These are phyloP conservation scores for Citrus maxima DNA, from an alignment of 345 rosid genomes.

Conservation along the genomic window DNA sequence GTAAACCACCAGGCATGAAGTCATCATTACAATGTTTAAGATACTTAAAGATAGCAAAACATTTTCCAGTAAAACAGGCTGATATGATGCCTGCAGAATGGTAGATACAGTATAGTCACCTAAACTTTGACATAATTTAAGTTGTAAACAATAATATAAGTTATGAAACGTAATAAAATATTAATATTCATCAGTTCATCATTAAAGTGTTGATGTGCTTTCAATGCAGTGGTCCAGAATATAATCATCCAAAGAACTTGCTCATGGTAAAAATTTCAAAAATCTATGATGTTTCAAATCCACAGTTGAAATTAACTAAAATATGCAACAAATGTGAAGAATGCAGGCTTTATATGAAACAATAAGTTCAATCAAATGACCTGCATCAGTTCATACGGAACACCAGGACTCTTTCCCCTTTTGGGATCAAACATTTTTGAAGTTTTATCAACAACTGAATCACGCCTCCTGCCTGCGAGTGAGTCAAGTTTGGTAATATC, in stretches of 20 bases:
- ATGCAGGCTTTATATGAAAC: neutral
- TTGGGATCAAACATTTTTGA: constrained; percentile 45
- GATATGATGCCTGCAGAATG: neutral
- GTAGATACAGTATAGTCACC: neutral
- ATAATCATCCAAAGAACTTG: neutral
- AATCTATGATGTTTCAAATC: neutral
- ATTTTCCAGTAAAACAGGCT: neutral
- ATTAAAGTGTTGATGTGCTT: neutral
- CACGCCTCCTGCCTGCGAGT: constrained; percentile 68
- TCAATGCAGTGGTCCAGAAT: neutral
- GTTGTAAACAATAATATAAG: neutral
- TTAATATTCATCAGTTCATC: neutral
- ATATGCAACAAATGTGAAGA: neutral
- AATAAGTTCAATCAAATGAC: constrained; percentile 19
- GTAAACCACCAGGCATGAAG: neutral
- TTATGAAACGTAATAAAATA: neutral
- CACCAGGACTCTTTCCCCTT: constrained; percentile 30
- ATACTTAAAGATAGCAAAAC: neutral
- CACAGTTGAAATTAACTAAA: neutral
- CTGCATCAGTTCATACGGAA: constrained; percentile 51
- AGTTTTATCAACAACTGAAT: constrained; percentile 55
- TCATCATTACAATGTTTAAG: neutral
- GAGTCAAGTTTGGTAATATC: constrained; percentile 82
- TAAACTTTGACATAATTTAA: neutral
- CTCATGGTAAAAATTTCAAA: neutral